Conservation (phyloP, 2,329 filamentous ascomycete species). For the Xylaria sp. region DNA sequence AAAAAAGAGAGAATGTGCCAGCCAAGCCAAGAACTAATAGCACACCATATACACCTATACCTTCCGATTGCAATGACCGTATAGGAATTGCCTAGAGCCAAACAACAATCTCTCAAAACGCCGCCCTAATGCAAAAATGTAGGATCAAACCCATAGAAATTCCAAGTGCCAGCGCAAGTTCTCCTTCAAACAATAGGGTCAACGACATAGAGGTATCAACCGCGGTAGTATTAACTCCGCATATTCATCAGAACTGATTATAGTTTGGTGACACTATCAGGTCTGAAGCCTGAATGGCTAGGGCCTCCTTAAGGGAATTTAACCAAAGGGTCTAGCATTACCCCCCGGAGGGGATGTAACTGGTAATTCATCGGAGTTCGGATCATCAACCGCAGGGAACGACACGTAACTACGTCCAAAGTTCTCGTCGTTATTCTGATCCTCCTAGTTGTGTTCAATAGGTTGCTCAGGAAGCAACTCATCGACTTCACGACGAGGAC, state of each 20-base stretch:
- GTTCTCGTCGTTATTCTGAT: background rate
- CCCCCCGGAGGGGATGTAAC: background rate
- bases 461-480: constrained; percentile 84
- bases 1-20: background rate
- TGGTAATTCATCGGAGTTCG: background rate
- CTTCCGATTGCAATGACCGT: background rate
- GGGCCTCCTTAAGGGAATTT: background rate
- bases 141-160: background rate
- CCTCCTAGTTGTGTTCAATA: constrained; percentile 71
- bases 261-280: background rate
- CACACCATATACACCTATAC: background rate
- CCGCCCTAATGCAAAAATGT: constrained; percentile 31
- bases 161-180: background rate
- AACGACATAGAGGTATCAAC: background rate
- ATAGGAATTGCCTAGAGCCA: constrained; percentile 2
- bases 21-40: background rate
- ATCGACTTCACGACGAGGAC: constrained; percentile 64
- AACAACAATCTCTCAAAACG: constrained; percentile 13
- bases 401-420: background rate
- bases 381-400: background rate
- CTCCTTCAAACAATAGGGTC: no score
- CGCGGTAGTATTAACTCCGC: background rate
- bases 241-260: background rate
- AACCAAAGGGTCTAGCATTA: background rate
- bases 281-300: background rate